A percentile compares a stretch with the other conserved stretches of the same genome.
Conservation (phyloP, 2,329 filamentous ascomycete species). For the Iodosphaeria phyllophila region DNA sequence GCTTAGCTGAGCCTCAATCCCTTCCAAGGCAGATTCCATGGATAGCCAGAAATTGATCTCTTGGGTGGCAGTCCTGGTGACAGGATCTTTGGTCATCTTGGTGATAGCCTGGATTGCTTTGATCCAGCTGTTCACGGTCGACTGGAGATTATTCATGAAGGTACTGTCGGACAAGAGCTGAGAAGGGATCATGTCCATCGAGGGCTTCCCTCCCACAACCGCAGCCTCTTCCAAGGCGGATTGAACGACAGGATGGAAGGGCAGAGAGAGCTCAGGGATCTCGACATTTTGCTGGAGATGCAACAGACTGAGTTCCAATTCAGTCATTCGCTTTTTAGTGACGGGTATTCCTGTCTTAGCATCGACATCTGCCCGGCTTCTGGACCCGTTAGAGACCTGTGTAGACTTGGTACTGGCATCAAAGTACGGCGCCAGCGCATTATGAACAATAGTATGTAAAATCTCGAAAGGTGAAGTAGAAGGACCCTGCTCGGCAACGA, state of each 20-base stretch:
- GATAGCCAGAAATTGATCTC: constrained; percentile 99
- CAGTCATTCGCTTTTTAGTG: constrained; percentile 93
- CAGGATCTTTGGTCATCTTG: constrained; percentile 74
- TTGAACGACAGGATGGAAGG: constrained; percentile 79
- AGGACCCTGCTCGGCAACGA: constrained; percentile 50
- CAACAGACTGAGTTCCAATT: constrained; percentile 74
- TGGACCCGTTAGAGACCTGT: constrained; percentile 43
- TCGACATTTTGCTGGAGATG: constrained; percentile 97
- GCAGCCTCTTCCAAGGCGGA: constrained; percentile 64
- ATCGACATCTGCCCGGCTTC: constrained; percentile 68
- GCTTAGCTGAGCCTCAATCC: constrained; percentile 73
- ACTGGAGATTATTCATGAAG: constrained; percentile 85
- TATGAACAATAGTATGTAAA: constrained; percentile 78
- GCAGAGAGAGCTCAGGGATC: constrained; percentile 78
- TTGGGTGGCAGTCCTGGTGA: constrained; percentile 64
- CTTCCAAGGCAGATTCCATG: constrained; percentile 85
- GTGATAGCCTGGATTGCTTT: constrained; percentile 96
- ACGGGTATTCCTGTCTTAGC: constrained; percentile 87
- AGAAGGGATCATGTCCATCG: constrained; percentile 60
- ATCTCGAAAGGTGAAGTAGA: constrained; percentile 76
- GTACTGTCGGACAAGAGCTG: constrained; percentile 70
- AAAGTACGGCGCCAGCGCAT: constrained; percentile 87
- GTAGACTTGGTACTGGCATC: constrained; percentile 84
- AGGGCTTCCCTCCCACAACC: constrained; percentile 45
- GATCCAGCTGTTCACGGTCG: constrained; percentile 94